These are phyloP conservation scores for Pythium diclinum DNA, from an alignment of 352 stramenopile genomes.

Conservation along the genomic window DNA sequence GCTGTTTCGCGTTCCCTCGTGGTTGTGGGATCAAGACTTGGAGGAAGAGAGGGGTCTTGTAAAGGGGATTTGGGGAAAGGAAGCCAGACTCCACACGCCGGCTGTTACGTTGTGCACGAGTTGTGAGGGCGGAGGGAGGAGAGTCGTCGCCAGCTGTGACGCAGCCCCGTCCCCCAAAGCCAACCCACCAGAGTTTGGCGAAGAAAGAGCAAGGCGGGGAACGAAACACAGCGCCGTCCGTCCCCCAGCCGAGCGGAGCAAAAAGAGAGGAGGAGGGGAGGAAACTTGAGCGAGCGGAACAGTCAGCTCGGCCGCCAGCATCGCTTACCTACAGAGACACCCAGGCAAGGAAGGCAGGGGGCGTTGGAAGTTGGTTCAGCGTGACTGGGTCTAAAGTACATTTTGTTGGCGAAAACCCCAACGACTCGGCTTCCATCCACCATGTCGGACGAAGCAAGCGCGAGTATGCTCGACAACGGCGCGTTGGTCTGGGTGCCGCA, in stretches of 20 bases:
- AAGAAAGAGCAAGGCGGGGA: not conserved
- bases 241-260: not conserved
- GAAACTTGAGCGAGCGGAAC: constrained; percentile 6
- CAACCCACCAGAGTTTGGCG: not conserved
- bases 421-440: not conserved
- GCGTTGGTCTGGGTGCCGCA: constrained; percentile 83
- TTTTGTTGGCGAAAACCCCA: constrained; percentile 6
- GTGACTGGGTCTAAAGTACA: not conserved
- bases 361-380: constrained; percentile 1
- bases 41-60: constrained; percentile 4
- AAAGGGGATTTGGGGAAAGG: constrained; percentile 7
- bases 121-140: constrained; percentile 5
- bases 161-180: not conserved
- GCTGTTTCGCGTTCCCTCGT: not conserved
- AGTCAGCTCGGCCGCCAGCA: not conserved
- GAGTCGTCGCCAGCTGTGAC: constrained; percentile 19
- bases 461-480: constrained; percentile 52
- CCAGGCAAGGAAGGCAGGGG: not conserved
- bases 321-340: not conserved
- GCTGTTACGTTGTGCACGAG: constrained; percentile 13
- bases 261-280: constrained; percentile 9
- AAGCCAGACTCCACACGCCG: constrained; percentile 13
- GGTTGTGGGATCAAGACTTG: constrained; percentile 5
- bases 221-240: not conserved
- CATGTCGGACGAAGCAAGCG: constrained; percentile 16